Evolutionary conservation across 73 alveolate species (phyloP), one percentile per base, ranked within the genome.

Genomic region (Blepharisma japonicum): DNA sequence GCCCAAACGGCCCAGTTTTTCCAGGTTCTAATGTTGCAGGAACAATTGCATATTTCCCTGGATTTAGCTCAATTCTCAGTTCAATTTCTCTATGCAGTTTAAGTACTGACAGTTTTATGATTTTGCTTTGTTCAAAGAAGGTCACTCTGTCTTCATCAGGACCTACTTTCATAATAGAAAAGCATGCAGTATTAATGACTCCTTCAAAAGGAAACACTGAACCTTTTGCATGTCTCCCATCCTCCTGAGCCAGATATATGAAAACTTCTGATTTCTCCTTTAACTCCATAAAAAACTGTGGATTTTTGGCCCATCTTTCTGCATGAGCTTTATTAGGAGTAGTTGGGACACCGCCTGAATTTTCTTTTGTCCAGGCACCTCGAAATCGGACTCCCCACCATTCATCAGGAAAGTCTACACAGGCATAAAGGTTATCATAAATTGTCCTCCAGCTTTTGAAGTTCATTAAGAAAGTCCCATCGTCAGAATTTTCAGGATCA

Each of bases 381-480:
- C 53, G 72, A 68, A 90, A 94, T 85, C 98, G 86, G 7, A 86
- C 23, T 7, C 97, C 99, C 7, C 90, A 53, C 96, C 93, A 93
- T 50, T 74, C 79, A 2, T 87, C 96, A 11, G 98, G 97, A 84
- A 94, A 95, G 78, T 92, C 97, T 47, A 90, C 86, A 56, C 90
- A 70, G 42, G 68, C 11, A 51, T 78, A 68, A 9, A 78, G 50
- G 55, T 83, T 84, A 55, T 78, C 71, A 86, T 83, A 92, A 7
- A 90, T 88, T 46, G 83, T 87, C 80, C 97, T 86, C 86, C 90
- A 95, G 87, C 92, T 97, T 71, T 89, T 81, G 84, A 83, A 97
- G 78, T 98, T 84, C 87, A 97, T 97, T 68, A 95, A 84, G 89
- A 97, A 97, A 55, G 99, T 94, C 45, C 99, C 99, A 89, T 95